Conservation (phyloP, 768 basidiomycete species). For the Asterophora lycoperdoides region DNA sequence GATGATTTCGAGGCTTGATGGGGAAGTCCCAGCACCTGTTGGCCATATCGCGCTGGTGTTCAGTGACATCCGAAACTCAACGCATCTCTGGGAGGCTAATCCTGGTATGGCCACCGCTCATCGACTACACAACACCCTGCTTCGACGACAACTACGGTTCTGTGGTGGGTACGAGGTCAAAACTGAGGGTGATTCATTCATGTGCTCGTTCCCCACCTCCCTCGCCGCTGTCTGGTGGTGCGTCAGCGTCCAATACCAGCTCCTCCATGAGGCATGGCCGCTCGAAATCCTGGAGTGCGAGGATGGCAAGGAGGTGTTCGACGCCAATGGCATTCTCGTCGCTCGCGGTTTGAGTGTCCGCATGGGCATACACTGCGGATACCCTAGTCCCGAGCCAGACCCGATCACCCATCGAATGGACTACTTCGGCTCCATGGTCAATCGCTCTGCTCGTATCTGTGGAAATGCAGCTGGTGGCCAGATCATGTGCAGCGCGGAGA, state of each 20-base stretch:
- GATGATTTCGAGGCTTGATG: constrained; percentile 57
- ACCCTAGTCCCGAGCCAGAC: constrained; percentile 86
- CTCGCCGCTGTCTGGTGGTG: constrained; percentile 88
- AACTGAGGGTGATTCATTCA: constrained; percentile 98
- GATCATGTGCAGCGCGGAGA: constrained; percentile 86
- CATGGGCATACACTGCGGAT: constrained; percentile 96
- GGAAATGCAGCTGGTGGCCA: constrained; percentile 87
- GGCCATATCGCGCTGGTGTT: constrained; percentile 93
- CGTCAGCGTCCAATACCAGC: constrained; percentile 76
- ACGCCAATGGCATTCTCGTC: constrained; percentile 61
- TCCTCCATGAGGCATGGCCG: constrained; percentile 86
- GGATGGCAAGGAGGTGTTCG: constrained; percentile 79
- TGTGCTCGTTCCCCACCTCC: constrained; percentile 94
- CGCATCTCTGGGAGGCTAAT: constrained; percentile 93
- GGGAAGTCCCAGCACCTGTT: constrained; percentile 78
- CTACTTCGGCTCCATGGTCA: constrained; percentile 96
- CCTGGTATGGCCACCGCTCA: constrained; percentile 94
- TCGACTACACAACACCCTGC: constrained; percentile 80
- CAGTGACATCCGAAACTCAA: constrained; percentile 97
- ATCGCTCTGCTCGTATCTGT: constrained; percentile 83
- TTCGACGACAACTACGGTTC: constrained; percentile 79
- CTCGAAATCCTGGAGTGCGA: constrained; percentile 88
- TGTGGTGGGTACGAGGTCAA: constrained; percentile 99
- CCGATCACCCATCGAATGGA: constrained; percentile 94
- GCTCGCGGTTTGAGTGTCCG: constrained; percentile 89